Conservation (phyloP, 495 filamentous ascomycete species). For the Talaromyces thailandensis region DNA sequence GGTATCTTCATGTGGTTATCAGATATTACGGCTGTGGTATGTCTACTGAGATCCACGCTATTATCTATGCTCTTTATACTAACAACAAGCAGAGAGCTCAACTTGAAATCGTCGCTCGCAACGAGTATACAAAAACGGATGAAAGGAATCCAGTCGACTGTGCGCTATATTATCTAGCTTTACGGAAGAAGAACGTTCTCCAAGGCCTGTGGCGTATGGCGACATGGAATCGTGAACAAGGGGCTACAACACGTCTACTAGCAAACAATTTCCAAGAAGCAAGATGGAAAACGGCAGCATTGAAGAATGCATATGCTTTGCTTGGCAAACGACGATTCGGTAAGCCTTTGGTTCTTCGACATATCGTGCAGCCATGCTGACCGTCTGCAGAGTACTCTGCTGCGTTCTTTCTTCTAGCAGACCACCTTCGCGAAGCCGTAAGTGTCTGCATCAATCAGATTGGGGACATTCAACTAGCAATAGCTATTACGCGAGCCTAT, state of each 20-base stretch:
- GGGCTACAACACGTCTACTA: slow-evolving; percentile 63
- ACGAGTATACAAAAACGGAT: slow-evolving; percentile 83
- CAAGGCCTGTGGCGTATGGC: slow-evolving; percentile 96
- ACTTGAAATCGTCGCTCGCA: slow-evolving; percentile 83
- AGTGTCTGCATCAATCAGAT: slow-evolving; percentile 78
- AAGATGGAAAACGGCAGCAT: slow-evolving; percentile 80
- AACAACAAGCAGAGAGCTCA: slow-evolving; percentile 51
- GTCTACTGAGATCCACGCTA: slow-evolving; percentile 13
- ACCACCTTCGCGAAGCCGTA: slow-evolving; percentile 73
- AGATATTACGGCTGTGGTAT: slow-evolving; percentile 66
- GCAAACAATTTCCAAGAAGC: slow-evolving; percentile 80
- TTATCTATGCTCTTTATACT: slow-evolving; percentile 7
- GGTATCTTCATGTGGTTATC: slow-evolving; percentile 95
- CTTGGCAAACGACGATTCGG: slow-evolving; percentile 85
- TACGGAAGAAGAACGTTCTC: slow-evolving; percentile 85
- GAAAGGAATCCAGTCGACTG: slow-evolving; percentile 92
- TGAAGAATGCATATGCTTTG: slow-evolving; percentile 97
- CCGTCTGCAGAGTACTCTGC: slow-evolving; percentile 72
- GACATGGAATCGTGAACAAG: slow-evolving; percentile 79
- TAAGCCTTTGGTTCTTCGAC: slow-evolving; percentile 22
- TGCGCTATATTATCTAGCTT: slow-evolving; percentile 81
- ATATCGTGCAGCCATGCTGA: neutral
- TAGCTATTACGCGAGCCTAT: slow-evolving; percentile 80
- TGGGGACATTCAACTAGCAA: slow-evolving; percentile 81
- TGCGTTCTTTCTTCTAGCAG: slow-evolving; percentile 90